Conservation (phyloP, 2,329 filamentous ascomycete genomes). For the Fonsecaea erecta region DNA sequence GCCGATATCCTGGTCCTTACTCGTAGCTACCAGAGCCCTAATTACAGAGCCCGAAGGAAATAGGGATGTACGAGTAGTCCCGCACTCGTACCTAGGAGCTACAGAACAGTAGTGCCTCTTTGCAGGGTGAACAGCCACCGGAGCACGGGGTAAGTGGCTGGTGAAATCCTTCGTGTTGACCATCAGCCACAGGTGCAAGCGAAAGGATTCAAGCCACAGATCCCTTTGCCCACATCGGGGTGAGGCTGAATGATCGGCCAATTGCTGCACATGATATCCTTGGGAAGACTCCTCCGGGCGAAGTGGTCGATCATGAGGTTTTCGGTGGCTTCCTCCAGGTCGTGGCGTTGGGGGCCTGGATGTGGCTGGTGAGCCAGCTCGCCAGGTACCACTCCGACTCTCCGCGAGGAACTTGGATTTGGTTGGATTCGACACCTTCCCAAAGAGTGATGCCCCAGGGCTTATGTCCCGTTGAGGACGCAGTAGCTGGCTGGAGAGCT, state of each 20-base stretch:
- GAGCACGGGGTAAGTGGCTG: constrained; percentile 2
- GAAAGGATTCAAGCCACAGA: constrained; percentile 3
- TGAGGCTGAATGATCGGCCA: neutral
- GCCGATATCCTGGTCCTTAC: neutral
- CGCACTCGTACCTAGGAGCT: too few species aligned
- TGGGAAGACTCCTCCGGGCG: neutral
- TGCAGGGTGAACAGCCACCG: too few species aligned
- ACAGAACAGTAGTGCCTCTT: too few species aligned
- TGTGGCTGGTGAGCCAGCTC: neutral
- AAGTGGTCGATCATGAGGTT: neutral
- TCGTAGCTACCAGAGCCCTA: neutral
- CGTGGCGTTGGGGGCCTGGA: neutral
- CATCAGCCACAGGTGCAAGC: neutral
- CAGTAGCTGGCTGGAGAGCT: neutral
- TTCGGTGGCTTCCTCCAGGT: neutral
- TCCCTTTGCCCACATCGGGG: neutral
- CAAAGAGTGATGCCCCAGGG: neutral
- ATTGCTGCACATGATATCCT: neutral
- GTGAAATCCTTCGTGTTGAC: neutral
- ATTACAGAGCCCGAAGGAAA: neutral
- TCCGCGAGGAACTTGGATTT: neutral
- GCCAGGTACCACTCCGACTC: neutral
- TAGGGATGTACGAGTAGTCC: too few species aligned
- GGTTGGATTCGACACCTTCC: neutral
- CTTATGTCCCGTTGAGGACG: neutral